phyloP scores from a whole-genome alignment of 257 asterid species.

The Buddleja alternifolia region DNA sequence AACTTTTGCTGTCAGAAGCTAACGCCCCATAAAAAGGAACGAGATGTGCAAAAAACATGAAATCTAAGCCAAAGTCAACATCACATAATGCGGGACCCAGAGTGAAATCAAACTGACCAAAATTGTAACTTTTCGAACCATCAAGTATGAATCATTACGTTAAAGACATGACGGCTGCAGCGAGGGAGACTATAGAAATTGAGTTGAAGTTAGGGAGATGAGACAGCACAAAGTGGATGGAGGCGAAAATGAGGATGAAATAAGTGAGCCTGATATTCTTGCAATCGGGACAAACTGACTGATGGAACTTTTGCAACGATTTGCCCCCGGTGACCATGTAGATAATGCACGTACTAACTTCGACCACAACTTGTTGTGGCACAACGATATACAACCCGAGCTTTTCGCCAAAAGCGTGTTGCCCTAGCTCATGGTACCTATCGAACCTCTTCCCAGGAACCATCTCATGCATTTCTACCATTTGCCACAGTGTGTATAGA shows the following conservation, averaged over 20 bases:
- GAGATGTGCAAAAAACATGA: no score
- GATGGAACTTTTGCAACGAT: constrained; percentile 41
- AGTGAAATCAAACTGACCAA: no score
- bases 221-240: constrained; percentile 42
- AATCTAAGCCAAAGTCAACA: no score
- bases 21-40: no score
- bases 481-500: constrained; percentile 53
- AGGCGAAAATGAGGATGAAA: constrained; percentile 45
- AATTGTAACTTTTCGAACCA: background rate
- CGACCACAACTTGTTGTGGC: constrained; percentile 51
- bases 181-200: constrained; percentile 42
- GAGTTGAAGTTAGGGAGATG: constrained; percentile 58
- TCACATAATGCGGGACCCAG: no score
- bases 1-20: no score
- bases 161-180: constrained; percentile 54
- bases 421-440: constrained; percentile 54
- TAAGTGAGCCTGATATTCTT: constrained; percentile 42
- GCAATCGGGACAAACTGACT: constrained; percentile 37
- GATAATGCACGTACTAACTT: constrained; percentile 49
- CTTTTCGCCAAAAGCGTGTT: constrained; percentile 46
- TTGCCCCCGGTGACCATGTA: constrained; percentile 58
- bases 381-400: constrained; percentile 51
- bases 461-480: constrained; percentile 58
- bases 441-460: constrained; percentile 54
- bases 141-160: constrained; percentile 14